Conservation (phyloP, 371 early-diverging fungal genomes). For the Saksenaea oblongispora region DNA sequence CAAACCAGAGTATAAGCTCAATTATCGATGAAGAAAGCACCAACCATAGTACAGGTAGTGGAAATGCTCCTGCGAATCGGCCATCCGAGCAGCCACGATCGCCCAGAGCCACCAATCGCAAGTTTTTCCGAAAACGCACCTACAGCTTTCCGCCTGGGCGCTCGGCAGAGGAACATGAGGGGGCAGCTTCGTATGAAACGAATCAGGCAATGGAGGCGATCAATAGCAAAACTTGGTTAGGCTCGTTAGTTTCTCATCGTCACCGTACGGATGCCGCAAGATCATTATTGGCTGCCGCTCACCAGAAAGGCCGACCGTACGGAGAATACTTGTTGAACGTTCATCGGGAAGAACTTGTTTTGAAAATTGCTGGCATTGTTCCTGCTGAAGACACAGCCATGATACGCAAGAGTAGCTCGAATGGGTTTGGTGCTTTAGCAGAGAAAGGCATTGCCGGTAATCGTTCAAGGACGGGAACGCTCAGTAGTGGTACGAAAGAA, state of each 20-base stretch:
- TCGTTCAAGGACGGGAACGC: constrained; percentile 23
- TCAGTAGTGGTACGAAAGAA: constrained; percentile 6
- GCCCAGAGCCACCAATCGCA: constrained; percentile 18
- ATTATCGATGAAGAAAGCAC: background rate
- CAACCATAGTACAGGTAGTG: background rate
- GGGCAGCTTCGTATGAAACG: constrained; percentile 3
- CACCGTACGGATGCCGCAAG: constrained; percentile 32
- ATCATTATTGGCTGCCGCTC: constrained; percentile 27
- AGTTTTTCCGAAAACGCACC: constrained; percentile 31
- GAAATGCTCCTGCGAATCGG: background rate
- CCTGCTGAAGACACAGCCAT: constrained; percentile 15
- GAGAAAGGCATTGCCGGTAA: constrained; percentile 21
- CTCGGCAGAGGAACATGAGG: background rate
- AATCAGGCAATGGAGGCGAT: constrained; percentile 19
- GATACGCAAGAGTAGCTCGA: constrained; percentile 11
- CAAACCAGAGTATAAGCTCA: constrained; percentile 8
- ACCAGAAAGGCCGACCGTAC: constrained; percentile 9
- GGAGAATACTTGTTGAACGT: constrained; percentile 23
- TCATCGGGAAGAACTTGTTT: constrained; percentile 20
- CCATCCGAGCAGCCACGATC: constrained; percentile 5
- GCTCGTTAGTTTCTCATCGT: constrained; percentile 30
- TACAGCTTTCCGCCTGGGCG: constrained; percentile 44
- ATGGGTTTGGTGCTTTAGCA: constrained; percentile 20
- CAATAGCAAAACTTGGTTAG: constrained; percentile 38
- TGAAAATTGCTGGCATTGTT: constrained; percentile 31